Conservation (phyloP, 2,329 filamentous ascomycete species). For the Fragosphaeria purpurea region DNA sequence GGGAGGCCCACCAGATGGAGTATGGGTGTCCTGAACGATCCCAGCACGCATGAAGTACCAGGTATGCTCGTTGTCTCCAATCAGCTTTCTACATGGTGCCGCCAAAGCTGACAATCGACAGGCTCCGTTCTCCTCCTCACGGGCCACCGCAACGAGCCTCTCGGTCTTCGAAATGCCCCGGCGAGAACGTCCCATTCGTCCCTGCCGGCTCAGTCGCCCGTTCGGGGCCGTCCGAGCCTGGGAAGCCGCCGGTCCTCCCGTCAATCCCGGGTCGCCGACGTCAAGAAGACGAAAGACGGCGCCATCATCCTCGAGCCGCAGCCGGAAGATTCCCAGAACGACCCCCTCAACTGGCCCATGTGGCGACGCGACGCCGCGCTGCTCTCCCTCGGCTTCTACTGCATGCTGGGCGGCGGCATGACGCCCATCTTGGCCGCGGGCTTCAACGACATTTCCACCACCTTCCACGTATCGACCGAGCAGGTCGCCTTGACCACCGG, state of each 20-base stretch:
- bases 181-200: conserved; percentile 50
- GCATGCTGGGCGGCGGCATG: conserved; percentile 86
- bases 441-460: conserved; percentile 67
- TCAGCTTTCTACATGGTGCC: background rate
- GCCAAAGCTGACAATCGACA: conserved; percentile 18
- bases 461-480: conserved; percentile 56
- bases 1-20: conserved; percentile 37
- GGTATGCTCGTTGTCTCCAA: conserved; percentile 38
- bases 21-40: conserved; percentile 77
- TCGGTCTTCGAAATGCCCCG: conserved; percentile 48
- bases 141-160: conserved; percentile 44
- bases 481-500: conserved; percentile 79
- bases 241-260: conserved; percentile 26
- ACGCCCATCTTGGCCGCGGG: conserved; percentile 84
- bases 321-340: conserved; percentile 81
- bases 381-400: conserved; percentile 79
- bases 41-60: conserved; percentile 74
- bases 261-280: background rate
- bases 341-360: conserved; percentile 83
- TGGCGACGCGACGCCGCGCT: conserved; percentile 74
- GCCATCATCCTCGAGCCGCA: conserved; percentile 83
- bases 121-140: conserved; percentile 50
- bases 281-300: conserved; percentile 70
- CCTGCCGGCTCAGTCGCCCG: conserved; percentile 34
- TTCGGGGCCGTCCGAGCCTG: conserved; percentile 22